Evolutionary conservation across 305 asterid genomes (phyloP).

Genomic region (Salvia sclarea): DNA sequence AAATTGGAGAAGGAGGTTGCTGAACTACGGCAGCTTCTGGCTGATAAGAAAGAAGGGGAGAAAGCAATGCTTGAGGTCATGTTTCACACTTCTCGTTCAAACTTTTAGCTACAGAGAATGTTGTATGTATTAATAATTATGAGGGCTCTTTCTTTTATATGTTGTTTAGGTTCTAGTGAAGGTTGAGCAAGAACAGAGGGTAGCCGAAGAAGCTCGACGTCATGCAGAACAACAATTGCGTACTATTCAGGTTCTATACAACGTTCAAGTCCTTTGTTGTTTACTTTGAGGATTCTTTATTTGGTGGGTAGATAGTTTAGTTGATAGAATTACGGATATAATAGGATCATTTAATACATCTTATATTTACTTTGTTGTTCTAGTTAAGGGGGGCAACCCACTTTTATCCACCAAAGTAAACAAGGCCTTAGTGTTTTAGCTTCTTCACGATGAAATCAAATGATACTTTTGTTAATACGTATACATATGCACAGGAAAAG

Average conservation of each 20-base stretch:
- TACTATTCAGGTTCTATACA: slow-evolving; percentile 61
- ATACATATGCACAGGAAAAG: slow-evolving; percentile 54
- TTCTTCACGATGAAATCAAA: neutral
- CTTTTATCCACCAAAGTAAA: neutral
- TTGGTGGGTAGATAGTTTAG: too few species aligned
- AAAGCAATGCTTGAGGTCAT: slow-evolving; percentile 80
- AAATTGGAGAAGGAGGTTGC: slow-evolving; percentile 74
- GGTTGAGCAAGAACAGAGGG: slow-evolving; percentile 90
- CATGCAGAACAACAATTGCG: slow-evolving; percentile 71
- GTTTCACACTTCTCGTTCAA: slow-evolving; percentile 21
- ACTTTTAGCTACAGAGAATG: slow-evolving; percentile 14
- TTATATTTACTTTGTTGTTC: too few species aligned
- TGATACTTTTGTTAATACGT: neutral
- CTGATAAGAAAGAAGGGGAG: slow-evolving; percentile 75
- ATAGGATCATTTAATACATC: too few species aligned
- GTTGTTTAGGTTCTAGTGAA: slow-evolving; percentile 70
- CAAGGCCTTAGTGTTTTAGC: neutral
- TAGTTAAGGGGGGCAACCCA: too few species aligned
- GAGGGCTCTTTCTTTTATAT: slow-evolving; percentile 29
- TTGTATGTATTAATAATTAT: slow-evolving; percentile 30
- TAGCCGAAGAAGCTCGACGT: slow-evolving; percentile 77
- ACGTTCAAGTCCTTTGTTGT: slow-evolving; percentile 2
- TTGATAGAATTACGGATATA: too few species aligned
- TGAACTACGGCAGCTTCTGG: slow-evolving; percentile 62
- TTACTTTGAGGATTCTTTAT: too few species aligned